Base-by-base conservation (phyloP, 805 yeast species). In the Sungouiozyma ichnusensis region DNA sequence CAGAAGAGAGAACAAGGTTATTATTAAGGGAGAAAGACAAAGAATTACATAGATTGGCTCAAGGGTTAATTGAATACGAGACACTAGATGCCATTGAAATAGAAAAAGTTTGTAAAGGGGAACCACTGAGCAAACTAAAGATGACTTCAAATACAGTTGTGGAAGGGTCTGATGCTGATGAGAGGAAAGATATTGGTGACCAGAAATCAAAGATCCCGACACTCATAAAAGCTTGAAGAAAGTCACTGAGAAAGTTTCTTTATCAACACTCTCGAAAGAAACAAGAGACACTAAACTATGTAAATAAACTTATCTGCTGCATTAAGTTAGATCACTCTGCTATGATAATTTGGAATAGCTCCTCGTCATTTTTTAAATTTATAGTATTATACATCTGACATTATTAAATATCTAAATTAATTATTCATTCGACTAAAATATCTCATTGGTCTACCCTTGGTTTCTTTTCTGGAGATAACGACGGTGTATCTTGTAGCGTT, bases 31-130 rank as follows among this genome's bases (percentile, higher is more conserved):
- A 75, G 4, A 79, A 72, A 57, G 69, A 72, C 38, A 62, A 69
- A 15, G 97, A 92, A 61, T 72, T 92, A 53, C 79, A 80, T 59
- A 72, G 96, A 52, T 71, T 92, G 47, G 98, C 98, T 0, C 85
- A 85, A 60, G 98, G 96, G 3, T 72, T 92, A 49, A 71, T 92
- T 47, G 96, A 92, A 63, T 94, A 88, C 65, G 99, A 92, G 68
- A 92, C 98, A 0, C 72, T 92, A 52, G 90, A 83, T 35, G 81
- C 81, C 48, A 90, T 80, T 24, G 99, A 92, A 62, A 90, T 92
- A 71, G 90, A 82, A 57, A 78, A 76, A 54, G 76, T 92, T 38
- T 86, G 86, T 32, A 71, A 70, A 47, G 98, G 98, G 32, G 90
- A 85, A 59, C 60, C 73, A 33, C 67, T 88, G 39, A 74, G 73